A percentile compares a stretch with the other conserved stretches of the same genome.
These are phyloP conservation scores for Gloeostereum incarnatum DNA, from an alignment of 768 basidiomycete species.

Conservation along the genomic window DNA sequence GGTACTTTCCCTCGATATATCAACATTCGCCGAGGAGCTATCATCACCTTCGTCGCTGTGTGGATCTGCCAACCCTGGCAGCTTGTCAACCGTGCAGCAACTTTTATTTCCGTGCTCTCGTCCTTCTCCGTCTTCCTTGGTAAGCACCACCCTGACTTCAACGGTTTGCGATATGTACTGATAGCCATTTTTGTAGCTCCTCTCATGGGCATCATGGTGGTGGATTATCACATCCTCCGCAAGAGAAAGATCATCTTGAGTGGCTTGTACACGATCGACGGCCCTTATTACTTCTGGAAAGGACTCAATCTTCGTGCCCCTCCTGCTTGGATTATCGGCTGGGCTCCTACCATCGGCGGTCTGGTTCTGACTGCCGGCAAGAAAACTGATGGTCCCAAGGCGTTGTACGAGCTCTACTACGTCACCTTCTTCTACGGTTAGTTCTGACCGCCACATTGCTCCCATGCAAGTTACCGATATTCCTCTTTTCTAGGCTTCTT, in stretches of 20 bases:
- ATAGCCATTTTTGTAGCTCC: too few species aligned
- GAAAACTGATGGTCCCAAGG: neutral
- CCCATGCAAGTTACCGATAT: neutral
- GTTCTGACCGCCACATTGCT: neutral
- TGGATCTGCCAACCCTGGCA: slow-evolving; percentile 35
- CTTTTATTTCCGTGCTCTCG: slow-evolving; percentile 26
- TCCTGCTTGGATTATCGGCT: slow-evolving; percentile 12
- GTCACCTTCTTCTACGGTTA: slow-evolving; percentile 6
- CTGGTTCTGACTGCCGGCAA: neutral
- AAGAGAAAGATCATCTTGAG: slow-evolving; percentile 10
- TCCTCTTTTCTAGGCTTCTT: slow-evolving; percentile 3
- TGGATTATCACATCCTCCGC: slow-evolving; percentile 17
- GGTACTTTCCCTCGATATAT: slow-evolving; percentile 30
- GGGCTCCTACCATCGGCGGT: slow-evolving; percentile 8
- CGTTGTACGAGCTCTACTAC: slow-evolving; percentile 8
- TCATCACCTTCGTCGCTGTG: slow-evolving; percentile 29
- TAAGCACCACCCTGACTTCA: too few species aligned
- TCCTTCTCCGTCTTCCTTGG: slow-evolving; percentile 38
- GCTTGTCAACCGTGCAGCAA: slow-evolving; percentile 24
- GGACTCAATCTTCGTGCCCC: slow-evolving; percentile 16
- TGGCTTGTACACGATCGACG: slow-evolving; percentile 13
- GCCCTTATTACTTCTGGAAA: slow-evolving; percentile 13
- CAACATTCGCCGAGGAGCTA: slow-evolving; percentile 31
- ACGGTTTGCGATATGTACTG: too few species aligned
- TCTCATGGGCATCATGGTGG: slow-evolving; percentile 29